A percentile compares a stretch with the other conserved stretches of the same genome.
These are phyloP conservation scores for Penicillium sp. DNA, from an alignment of 2,329 filamentous ascomycete genomes.

Conservation along the genomic window DNA sequence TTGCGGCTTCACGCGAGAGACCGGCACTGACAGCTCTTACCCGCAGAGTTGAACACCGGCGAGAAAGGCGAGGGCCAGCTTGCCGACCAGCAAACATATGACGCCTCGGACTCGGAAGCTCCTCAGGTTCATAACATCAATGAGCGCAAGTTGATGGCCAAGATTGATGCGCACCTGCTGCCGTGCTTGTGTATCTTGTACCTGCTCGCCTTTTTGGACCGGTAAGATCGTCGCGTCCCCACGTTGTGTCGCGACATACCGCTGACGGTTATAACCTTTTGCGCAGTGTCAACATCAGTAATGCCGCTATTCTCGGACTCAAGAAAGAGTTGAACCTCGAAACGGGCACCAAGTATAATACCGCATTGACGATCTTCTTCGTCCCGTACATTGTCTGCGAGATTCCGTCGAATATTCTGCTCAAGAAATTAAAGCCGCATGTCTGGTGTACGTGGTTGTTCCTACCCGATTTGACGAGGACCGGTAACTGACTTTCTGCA, in stretches of 20 bases:
- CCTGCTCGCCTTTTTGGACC: slow-evolving; percentile 64
- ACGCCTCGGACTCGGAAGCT: slow-evolving; percentile 21
- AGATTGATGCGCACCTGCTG: slow-evolving; percentile 69
- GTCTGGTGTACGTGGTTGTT: slow-evolving; percentile 56
- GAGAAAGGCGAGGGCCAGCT: slow-evolving; percentile 24
- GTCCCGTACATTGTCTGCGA: slow-evolving; percentile 66
- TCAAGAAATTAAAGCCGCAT: slow-evolving; percentile 66
- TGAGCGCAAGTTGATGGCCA: slow-evolving; percentile 64
- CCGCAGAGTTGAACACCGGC: slow-evolving; percentile 9
- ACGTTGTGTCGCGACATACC: background rate
- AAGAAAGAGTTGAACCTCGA: slow-evolving; percentile 60
- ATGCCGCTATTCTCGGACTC: slow-evolving; percentile 68
- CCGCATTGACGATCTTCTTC: slow-evolving; percentile 76
- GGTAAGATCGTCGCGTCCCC: slow-evolving; percentile 30
- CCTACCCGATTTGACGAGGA: background rate
- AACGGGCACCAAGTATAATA: slow-evolving; percentile 63
- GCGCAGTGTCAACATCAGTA: slow-evolving; percentile 71
- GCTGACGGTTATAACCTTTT: slow-evolving; percentile 6
- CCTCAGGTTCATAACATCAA: slow-evolving; percentile 38
- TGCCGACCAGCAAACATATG: slow-evolving; percentile 7
- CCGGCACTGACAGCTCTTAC: slow-evolving; percentile 10
- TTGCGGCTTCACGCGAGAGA: background rate
- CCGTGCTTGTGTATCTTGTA: slow-evolving; percentile 73
- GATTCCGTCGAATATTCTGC: slow-evolving; percentile 70
- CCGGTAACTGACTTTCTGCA: background rate